Evolutionary conservation across 192 early-diverging fungal genomes (phyloP), one percentile per base, ranked within the genome.

Genomic region (Chytriomyces sp.): DNA sequence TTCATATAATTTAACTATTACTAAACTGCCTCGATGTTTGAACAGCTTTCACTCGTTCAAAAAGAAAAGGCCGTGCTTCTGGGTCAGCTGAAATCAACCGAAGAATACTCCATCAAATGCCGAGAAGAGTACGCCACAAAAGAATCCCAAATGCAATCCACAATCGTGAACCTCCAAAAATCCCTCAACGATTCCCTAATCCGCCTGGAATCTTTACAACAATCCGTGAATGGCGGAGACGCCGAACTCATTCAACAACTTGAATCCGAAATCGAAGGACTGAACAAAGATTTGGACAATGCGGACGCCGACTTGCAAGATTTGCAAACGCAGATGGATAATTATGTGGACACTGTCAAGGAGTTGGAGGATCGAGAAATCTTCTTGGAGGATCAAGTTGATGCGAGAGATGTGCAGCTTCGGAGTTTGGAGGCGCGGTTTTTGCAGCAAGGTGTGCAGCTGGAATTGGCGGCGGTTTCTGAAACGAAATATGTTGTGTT

Each of bases 381-480:
- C 20, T 57, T 57, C 5, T 20, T 57, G 13, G 53, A 57, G 20
- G 53, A 57, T 20, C 13, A 13, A 20, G 20, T 57, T 57, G 53
- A 57, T n/a, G 53, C 53, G 3, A 57, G 20, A 13, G 53, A 57
- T 57, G 68, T 20, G 7, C 48, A 49, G 7, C 11, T 57, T 23
- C 49, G 45, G 6, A 26, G 20, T 5, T 28, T 69, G 10, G 68
- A 69, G 35, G 46, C 68, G n/a, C 16, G 35, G 49, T 69, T 53
- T 53, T 53, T 69, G 68, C 13, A 18, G 50, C 50, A 53, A 23
- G 68, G 68, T n/a, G 46, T 69, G 45, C 9, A 50, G 26, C 13
- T 69, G 16, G 68, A 69, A 43, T 28, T 8, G 16, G 16, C 13
- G 53, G 53, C 13, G 53, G 20, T 57, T 13, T 57, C 53, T 57